Conservation (phyloP, 306 rosid genomes). For the Trichosanthes cucumerina region DNA sequence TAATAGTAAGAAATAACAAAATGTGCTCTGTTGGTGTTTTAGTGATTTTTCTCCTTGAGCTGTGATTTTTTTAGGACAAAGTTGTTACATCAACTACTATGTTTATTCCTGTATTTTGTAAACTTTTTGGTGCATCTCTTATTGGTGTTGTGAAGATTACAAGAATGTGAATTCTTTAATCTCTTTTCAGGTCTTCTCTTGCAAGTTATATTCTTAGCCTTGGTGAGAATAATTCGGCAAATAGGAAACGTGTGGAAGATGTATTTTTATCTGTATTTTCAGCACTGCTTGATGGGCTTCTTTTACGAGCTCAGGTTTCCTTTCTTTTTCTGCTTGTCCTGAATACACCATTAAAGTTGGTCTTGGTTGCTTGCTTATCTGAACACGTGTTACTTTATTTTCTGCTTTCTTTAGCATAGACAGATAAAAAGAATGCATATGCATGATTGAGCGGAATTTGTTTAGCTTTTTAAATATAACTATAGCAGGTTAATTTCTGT, state of each 20-base stretch:
- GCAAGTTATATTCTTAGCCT: constrained; percentile 79
- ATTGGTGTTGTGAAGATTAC: not conserved
- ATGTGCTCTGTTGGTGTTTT: not conserved
- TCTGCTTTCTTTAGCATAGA: not conserved
- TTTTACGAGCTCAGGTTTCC: constrained; percentile 84
- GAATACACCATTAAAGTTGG: not conserved
- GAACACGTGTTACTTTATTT: not conserved
- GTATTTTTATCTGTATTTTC: constrained; percentile 65
- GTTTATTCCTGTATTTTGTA: not conserved
- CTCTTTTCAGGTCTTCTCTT: constrained; percentile 63
- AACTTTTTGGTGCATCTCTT: not conserved
- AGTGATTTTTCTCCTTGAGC: not conserved
- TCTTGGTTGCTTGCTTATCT: not conserved
- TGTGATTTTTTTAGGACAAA: not conserved
- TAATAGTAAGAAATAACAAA: not conserved
- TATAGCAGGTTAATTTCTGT: not conserved
- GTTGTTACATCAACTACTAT: not conserved
- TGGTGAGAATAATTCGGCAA: constrained; percentile 45
- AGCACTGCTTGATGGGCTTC: constrained; percentile 70
- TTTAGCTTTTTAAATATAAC: not conserved
- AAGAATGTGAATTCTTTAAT: not conserved
- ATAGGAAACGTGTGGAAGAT: constrained; percentile 50
- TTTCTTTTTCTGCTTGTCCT: constrained; percentile 20
- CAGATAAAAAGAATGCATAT: not conserved
- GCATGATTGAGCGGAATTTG: not conserved